phyloP scores from a whole-genome alignment of 225 moss, liverwort and hornwort genomes.

The Antitrichia curtipendula region DNA sequence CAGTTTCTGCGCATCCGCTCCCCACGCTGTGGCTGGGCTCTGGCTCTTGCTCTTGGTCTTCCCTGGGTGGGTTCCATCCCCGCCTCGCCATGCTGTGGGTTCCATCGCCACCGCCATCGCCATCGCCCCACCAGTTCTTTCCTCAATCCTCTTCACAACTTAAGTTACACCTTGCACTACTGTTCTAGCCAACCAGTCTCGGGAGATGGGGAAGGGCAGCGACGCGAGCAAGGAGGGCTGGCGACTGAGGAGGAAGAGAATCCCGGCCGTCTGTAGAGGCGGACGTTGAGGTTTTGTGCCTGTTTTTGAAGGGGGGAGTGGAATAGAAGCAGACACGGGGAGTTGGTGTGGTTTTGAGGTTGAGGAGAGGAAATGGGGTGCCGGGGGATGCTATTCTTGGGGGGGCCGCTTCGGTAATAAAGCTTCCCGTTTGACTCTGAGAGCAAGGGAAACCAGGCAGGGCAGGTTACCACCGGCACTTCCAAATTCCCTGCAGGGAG shows the following conservation, averaged over 20 bases:
- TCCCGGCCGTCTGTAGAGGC: background rate
- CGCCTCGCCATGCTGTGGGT: conserved; percentile 38
- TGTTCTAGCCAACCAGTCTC: background rate
- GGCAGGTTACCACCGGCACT: background rate
- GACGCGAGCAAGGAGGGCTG: background rate
- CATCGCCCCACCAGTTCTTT: background rate
- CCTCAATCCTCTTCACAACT: background rate
- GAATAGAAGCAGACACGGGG: background rate
- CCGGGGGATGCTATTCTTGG: background rate
- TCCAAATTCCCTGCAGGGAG: background rate
- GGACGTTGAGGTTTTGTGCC: too few species aligned
- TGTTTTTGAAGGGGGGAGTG: background rate
- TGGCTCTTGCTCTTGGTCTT: conserved; percentile 1
- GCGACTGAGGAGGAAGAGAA: background rate
- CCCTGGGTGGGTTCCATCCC: background rate
- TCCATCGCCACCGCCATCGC: conserved; percentile 56
- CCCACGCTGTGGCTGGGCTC: conserved; percentile 27
- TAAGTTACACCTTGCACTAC: background rate
- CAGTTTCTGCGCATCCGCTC: conserved; percentile 53
- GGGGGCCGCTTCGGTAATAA: background rate
- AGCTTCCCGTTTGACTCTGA: background rate
- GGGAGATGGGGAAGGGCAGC: too few species aligned
- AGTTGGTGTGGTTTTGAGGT: background rate
- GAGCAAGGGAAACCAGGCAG: background rate
- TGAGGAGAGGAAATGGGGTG: background rate